phyloP scores from a whole-genome alignment of 2,329 filamentous ascomycete genomes.

The Botrytis tulipae region DNA sequence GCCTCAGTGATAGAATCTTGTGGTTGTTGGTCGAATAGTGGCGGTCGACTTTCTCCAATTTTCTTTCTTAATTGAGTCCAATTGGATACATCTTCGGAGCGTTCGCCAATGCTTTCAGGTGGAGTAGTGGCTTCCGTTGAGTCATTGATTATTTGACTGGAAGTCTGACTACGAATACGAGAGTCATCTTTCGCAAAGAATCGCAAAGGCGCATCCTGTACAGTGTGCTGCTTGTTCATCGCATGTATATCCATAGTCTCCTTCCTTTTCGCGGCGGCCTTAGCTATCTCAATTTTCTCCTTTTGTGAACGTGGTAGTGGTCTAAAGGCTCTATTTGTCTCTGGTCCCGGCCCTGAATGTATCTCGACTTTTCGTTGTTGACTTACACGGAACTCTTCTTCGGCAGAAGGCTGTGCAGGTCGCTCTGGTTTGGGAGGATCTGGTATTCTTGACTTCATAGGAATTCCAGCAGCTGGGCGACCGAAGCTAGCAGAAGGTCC shows the following conservation, averaged over 20 bases:
- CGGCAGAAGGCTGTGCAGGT: neutral
- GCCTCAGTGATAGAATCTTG: conserved; percentile 25
- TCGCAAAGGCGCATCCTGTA: neutral
- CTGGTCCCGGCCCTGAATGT: conserved; percentile 31
- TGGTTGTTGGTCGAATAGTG: neutral
- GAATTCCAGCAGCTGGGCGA: conserved; percentile 11
- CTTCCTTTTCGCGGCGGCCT: neutral
- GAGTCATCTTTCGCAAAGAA: neutral
- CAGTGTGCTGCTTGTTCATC: conserved; percentile 2
- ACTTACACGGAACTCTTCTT: neutral
- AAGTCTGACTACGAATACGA: neutral
- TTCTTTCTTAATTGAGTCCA: conserved; percentile 29
- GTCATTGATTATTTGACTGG: conserved; percentile 6
- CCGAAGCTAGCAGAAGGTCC: neutral
- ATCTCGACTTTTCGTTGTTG: conserved; percentile 24
- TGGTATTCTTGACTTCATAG: conserved; percentile 16
- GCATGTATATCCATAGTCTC: conserved; percentile 1
- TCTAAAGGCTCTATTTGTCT: conserved; percentile 32
- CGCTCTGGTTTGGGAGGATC: conserved; percentile 6
- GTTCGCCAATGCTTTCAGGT: neutral
- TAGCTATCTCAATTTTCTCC: neutral
- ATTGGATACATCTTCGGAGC: neutral
- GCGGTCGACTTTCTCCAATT: conserved; percentile 11
- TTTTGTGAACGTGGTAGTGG: conserved; percentile 20
- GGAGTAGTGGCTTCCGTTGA: neutral